Base-by-base conservation (phyloP, 371 early-diverging fungal genomes). In the Mortierella sp. region DNA sequence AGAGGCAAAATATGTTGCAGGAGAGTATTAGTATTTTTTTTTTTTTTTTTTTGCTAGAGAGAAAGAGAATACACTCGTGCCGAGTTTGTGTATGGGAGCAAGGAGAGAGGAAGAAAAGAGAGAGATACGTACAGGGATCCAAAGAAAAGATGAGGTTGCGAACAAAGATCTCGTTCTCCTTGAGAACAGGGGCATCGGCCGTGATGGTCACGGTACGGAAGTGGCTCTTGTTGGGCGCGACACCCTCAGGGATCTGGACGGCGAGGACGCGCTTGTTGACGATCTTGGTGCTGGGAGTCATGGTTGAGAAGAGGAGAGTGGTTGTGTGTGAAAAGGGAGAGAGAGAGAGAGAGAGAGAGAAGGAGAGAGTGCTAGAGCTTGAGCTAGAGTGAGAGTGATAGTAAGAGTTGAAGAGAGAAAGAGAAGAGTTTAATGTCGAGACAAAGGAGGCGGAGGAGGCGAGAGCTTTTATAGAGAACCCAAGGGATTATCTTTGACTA, bases 71-170 rank as follows among this genome's bases (percentile, higher is more conserved):
- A n/a, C n/a, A n/a, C n/a, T n/a, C n/a, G n/a, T n/a, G n/a, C n/a
- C n/a, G n/a, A n/a, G 43, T 53, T 46, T 21, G 61, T 21, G 19
- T 28, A 68, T 46, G 19, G 16, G 23, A 62, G 57, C 25, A 66
- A 25, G 6, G 57, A 19, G 18, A 29, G n/a, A 3, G 11, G n/a
- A 7, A 0, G 14, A 9, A 12, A 1, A 19, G 47, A 14, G 81
- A 77, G 15, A 83, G 84, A 29, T 83, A 86, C 84, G 84, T 84
- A 68, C 79, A 77, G 28, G 79, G 79, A 59, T 77, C 75, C 64
- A 69, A 52, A 21, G 72, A 69, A 44, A 82, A 67, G 44, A 71
- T 66, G 23, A 80, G 62, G 63, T 81, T 83, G 75, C 83, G 80
- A 59, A 82, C 70, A 50, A 77, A 79, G 63, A 77, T 57, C 21